Evolutionary conservation across 441 rosid genomes (phyloP), one percentile per base, ranked within the genome.

Genomic region (Gossypium laxum): DNA sequence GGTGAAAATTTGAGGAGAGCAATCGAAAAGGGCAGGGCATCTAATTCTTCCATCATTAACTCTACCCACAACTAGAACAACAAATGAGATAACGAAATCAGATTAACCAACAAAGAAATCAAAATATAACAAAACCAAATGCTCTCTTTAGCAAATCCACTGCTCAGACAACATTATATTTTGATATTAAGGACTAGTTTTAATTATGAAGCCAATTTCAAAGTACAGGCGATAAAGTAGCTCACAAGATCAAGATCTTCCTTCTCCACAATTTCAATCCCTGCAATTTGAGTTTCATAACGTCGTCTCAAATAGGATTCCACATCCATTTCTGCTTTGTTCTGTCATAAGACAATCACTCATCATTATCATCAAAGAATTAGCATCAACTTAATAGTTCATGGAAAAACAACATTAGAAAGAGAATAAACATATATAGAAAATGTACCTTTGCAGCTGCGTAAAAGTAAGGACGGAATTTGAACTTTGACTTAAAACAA

Each of bases 161-260:
- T 21, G 57, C 59, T 67, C 7, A 67, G 70, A 47, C 41, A n/a
- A 4, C 22, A 14, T n/a, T 8, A 26, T 11, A 48, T 50, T 47
- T 67, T 12, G 17, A 26, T 11, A 67, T 50, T 50, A 67, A 50
- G 58, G 41, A 67, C 24, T 50, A 67, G 10, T 15, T 67, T 50
- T 67, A 67, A 3, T 50, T 15, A 50, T 50, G 59, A 67, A 50
- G 59, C 45, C 5, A 48, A 67, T 26, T 67, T 67, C 59, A 50
- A 67, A 28, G 45, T 28, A 50, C 15, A 47, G 48, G 45, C 52
- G 41, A 48, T 17, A 67, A 18, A 64, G 50, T 50, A 66, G 78
- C 96, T 89, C 80, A 91, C 98, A 74, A 94, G 89, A 89, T 87
- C 86, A 71, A 94, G 92, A 81, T 94, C 98, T 83, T 94, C 99